Evolutionary conservation across 129 eudicot species (phyloP), one percentile per base, ranked within the genome.

Genomic region (sunflower (Helianthus annuus)): DNA sequence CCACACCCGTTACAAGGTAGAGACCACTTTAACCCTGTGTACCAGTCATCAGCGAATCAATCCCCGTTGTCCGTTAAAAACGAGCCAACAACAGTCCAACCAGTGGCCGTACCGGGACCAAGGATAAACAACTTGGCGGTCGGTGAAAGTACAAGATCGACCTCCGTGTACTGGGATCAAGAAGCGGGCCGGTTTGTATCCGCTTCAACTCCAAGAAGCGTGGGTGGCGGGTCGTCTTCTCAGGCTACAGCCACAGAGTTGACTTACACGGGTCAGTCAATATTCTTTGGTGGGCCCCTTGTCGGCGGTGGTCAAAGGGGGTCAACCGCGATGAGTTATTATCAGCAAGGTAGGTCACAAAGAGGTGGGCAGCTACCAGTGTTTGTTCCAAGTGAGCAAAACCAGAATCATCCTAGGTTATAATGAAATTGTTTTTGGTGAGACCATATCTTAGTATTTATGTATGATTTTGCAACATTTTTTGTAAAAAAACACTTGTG

Each of bases 101-200:
- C 48, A 22, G 83, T 80, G 22, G 72, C 79, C 10, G 48, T 82
- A 4, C 65, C 76, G 36, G 75, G 86, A 27, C 77, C 87, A 16
- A 83, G 89, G 29, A 85, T 95, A 76, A 95, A 92, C 74, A 85
- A 71, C 62, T 34, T 75, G 14, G 83, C 75, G 46, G 78, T 56
- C 6, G 55, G 74, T 38, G 91, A 83, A 74, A 68, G 67, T 49
- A 83, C 87, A 7, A 85, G 87, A 69, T 78, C 85, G 75, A 78
- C 90, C 32, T 89, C 96, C 9, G 95, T 89, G 38, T 90, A 89
- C 12, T 89, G 96, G 96, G 96, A 89, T 73, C 98, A 87, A 81
- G 98, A 93, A 81, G 98, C 96, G 6, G 98, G 96, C 1, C 74
- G 96, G 74, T 93, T 85, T 46, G 90, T 93, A 2, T 93, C 98